These are phyloP conservation scores for Aschersonia sp. DNA, from an alignment of 2,329 filamentous ascomycete species.

Conservation along the genomic window DNA sequence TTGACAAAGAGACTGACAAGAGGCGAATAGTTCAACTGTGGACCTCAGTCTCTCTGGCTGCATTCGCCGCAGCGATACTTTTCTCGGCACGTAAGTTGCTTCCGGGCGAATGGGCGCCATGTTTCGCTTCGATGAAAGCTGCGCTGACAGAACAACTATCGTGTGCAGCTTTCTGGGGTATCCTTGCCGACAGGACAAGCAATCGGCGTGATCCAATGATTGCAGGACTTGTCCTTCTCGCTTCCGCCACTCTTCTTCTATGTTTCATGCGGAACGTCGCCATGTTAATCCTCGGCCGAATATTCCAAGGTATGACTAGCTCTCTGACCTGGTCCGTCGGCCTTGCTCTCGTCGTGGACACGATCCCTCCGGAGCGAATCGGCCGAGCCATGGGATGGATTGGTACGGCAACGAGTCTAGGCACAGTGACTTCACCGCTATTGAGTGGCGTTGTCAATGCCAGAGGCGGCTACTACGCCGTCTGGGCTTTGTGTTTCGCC, in stretches of 20 bases:
- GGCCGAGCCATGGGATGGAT: constrained; percentile 19
- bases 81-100: constrained; percentile 14
- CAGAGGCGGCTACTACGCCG: constrained; percentile 17
- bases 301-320: constrained; percentile 18
- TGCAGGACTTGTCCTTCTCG: constrained; percentile 14
- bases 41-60: constrained; percentile 20
- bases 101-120: not conserved
- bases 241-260: constrained; percentile 15
- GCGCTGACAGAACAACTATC: not conserved
- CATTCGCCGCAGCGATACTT: constrained; percentile 17
- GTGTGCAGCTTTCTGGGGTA: constrained; percentile 17
- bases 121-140: not conserved
- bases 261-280: constrained; percentile 15
- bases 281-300: constrained; percentile 17
- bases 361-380: constrained; percentile 15
- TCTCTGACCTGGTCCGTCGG: constrained; percentile 21
- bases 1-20: not conserved
- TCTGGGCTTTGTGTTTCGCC: constrained; percentile 21
- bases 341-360: constrained; percentile 19
- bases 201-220: constrained; percentile 19
- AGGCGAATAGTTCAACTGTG: constrained; percentile 15
- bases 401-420: constrained; percentile 17
- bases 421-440: constrained; percentile 15
- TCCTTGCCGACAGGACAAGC: constrained; percentile 18
- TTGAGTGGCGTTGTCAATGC: constrained; percentile 19